Percentiles rank a stretch among this genome's conserved stretches.
These are phyloP conservation scores for Mycoemilia scoparia DNA, from an alignment of 192 early-diverging fungal genomes.

Conservation along the genomic window DNA sequence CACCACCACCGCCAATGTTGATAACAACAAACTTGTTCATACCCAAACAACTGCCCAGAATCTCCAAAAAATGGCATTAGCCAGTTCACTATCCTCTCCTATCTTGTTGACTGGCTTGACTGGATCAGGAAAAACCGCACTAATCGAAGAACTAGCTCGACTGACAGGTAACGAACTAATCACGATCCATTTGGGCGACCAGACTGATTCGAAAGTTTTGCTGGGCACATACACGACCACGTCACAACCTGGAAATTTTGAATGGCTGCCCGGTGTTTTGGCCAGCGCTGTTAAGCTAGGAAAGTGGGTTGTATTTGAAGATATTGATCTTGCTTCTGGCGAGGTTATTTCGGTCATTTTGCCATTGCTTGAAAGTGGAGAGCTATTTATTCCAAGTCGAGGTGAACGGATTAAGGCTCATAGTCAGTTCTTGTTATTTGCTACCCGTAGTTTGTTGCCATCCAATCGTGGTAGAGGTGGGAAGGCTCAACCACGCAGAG, in stretches of 20 bases:
- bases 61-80: constrained; percentile 64
- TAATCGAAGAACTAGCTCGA: constrained; percentile 74
- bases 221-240: constrained; percentile 91
- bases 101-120: constrained; percentile 70
- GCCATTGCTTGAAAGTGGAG: constrained; percentile 77
- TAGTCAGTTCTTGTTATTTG: constrained; percentile 81
- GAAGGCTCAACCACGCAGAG: no score
- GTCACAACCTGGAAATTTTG: constrained; percentile 78
- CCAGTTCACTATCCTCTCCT: constrained; percentile 67
- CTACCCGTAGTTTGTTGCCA: constrained; percentile 58
- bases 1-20: no score
- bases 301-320: constrained; percentile 91
- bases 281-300: constrained; percentile 79
- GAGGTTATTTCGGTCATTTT: constrained; percentile 84
- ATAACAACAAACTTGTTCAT: constrained; percentile 42
- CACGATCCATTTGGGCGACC: constrained; percentile 90
- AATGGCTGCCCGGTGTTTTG: constrained; percentile 87
- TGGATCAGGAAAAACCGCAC: constrained; percentile 76
- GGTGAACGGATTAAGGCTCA: constrained; percentile 74
- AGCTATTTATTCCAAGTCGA: constrained; percentile 76
- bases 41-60: constrained; percentile 62
- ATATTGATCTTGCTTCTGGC: constrained; percentile 86
- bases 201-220: constrained; percentile 85
- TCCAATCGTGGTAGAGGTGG: no score
- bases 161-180: constrained; percentile 65